Conservation (phyloP, 352 stramenopile genomes). For the Pythium dissotocum region DNA sequence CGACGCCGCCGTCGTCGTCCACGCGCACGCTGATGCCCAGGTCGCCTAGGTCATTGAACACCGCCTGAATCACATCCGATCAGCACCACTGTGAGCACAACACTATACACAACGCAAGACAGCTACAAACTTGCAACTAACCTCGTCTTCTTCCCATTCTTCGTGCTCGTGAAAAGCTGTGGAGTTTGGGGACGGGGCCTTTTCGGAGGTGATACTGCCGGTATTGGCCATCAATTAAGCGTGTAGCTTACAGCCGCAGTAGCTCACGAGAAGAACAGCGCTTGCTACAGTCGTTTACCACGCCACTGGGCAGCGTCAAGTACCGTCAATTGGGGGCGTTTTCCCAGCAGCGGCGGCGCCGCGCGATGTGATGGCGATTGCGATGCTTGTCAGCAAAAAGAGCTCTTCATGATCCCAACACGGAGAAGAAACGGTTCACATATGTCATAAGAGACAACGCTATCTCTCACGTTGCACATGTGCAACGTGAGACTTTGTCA, state of each 20-base stretch:
- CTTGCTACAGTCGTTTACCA: not conserved
- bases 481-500: not conserved
- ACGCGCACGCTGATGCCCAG: conserved; percentile 38
- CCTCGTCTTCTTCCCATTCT: not conserved
- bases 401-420: not conserved
- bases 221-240: not conserved
- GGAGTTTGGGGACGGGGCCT: not conserved
- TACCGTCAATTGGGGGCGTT: not conserved
- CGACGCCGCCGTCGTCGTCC: conserved; percentile 29
- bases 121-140: not conserved
- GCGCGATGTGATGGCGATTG: not conserved
- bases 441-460: not conserved
- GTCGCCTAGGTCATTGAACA: conserved; percentile 28
- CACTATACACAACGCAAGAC: not conserved
- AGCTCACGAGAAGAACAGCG: not conserved
- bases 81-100: not conserved
- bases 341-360: not conserved
- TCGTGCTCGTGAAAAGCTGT: not conserved
- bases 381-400: not conserved
- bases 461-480: not conserved
- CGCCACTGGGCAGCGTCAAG: not conserved
- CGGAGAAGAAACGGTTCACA: not conserved
- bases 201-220: not conserved
- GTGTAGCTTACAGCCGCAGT: not conserved
- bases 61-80: conserved; percentile 16